A percentile compares a stretch with the other conserved stretches of the same genome.
Conservation (phyloP, 352 stramenopile genomes). For the Phytophthora crassamura region DNA sequence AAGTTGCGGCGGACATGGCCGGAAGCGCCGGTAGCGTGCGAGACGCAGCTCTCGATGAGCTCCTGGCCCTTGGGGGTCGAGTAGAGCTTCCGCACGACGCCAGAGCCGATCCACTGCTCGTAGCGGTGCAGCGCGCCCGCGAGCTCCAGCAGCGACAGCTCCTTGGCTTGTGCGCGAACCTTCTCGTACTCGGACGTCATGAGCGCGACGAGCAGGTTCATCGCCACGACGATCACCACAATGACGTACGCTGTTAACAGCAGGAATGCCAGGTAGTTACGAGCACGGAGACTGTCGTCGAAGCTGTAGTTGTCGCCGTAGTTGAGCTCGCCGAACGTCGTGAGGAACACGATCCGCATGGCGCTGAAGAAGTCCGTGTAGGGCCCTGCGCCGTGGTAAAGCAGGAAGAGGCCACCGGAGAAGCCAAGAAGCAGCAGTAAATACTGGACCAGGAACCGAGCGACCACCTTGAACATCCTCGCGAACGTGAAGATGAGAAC, state of each 20-base stretch:
- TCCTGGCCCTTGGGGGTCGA: constrained; percentile 37
- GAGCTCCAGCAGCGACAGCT: constrained; percentile 54
- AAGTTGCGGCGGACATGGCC: constrained; percentile 26
- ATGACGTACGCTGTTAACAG: constrained; percentile 62
- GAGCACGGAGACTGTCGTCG: constrained; percentile 38
- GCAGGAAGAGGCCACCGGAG: constrained; percentile 49
- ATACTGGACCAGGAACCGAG: constrained; percentile 65
- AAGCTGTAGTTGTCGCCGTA: constrained; percentile 63
- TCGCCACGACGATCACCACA: constrained; percentile 60
- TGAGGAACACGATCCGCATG: constrained; percentile 63
- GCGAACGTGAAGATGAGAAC: constrained; percentile 74
- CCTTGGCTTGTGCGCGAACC: constrained; percentile 59
- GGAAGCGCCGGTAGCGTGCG: constrained; percentile 13
- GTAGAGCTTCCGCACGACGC: constrained; percentile 48
- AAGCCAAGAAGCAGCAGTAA: constrained; percentile 58
- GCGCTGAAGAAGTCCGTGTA: constrained; percentile 56
- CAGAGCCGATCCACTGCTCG: constrained; percentile 56
- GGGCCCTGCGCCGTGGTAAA: constrained; percentile 51
- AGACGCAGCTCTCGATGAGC: constrained; percentile 39
- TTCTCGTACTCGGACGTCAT: constrained; percentile 74
- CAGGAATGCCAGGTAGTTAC: constrained; percentile 52
- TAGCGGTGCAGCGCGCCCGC: constrained; percentile 57
- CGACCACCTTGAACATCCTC: constrained; percentile 62
- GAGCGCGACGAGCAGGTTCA: constrained; percentile 61
- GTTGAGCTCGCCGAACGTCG: constrained; percentile 64